Evolutionary conservation across 805 yeast species (phyloP).

Genomic region (Nakazawaea peltata): DNA sequence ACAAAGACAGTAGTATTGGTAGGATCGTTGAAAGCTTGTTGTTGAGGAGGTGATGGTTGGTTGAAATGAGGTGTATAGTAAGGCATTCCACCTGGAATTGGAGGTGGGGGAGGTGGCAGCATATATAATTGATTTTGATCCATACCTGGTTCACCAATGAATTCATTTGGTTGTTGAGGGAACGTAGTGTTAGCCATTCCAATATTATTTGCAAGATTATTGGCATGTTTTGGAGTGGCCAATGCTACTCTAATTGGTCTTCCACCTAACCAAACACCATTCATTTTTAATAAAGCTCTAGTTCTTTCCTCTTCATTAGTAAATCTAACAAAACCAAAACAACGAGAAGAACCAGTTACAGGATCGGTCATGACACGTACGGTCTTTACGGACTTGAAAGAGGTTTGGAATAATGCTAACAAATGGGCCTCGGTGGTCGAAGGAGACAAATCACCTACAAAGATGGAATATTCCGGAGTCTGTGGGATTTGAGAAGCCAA

Average conservation of each 20-base stretch:
- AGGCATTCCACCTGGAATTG: constrained; percentile 10
- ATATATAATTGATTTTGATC: constrained; percentile 9
- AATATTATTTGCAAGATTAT: constrained; percentile 8
- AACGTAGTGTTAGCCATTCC: neutral
- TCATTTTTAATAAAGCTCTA: constrained; percentile 64
- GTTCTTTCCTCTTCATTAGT: constrained; percentile 62
- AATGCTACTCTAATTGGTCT: constrained; percentile 69
- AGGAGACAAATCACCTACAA: constrained; percentile 79
- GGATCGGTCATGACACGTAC: constrained; percentile 87
- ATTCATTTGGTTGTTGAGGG: constrained; percentile 4
- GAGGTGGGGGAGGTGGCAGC: constrained; percentile 10
- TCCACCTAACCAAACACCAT: constrained; percentile 76
- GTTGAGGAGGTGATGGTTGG: constrained; percentile 10
- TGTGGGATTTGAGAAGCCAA: constrained; percentile 61
- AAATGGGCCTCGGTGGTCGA: constrained; percentile 75
- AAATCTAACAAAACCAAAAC: constrained; percentile 78
- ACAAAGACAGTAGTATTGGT: constrained; percentile 71
- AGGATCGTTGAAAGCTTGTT: constrained; percentile 37
- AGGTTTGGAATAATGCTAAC: constrained; percentile 60
- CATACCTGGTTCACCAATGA: constrained; percentile 10
- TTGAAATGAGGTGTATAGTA: constrained; percentile 10
- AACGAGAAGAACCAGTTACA: constrained; percentile 64
- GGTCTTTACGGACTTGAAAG: constrained; percentile 61
- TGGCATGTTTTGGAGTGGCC: constrained; percentile 62
- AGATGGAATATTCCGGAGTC: constrained; percentile 68